Conservation (phyloP, 495 filamentous ascomycete genomes). For the Barbatosphaeria neglecta region DNA sequence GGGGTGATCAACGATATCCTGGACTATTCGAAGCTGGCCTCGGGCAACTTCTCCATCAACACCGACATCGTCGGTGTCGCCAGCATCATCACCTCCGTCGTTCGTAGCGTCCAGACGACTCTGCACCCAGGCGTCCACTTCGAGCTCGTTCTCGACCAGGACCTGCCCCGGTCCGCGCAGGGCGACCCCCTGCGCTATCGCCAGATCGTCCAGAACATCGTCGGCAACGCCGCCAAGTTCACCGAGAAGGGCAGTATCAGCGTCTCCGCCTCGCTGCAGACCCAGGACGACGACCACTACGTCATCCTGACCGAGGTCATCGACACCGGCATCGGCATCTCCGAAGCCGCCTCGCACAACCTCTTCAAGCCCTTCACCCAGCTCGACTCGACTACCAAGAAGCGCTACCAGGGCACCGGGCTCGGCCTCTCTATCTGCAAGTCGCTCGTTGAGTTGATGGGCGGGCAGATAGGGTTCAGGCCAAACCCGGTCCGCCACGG, state of each 20-base stretch:
- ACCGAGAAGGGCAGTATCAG: conserved; percentile 32
- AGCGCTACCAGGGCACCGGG: conserved; percentile 70
- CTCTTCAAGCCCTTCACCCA: conserved; percentile 79
- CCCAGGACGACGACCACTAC: conserved; percentile 29
- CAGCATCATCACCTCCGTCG: conserved; percentile 40
- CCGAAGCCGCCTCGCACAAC: conserved; percentile 43
- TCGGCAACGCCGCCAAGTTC: conserved; percentile 38
- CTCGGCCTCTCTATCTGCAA: conserved; percentile 69
- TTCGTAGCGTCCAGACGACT: conserved; percentile 31
- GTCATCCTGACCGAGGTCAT: conserved; percentile 48
- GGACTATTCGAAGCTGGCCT: conserved; percentile 38
- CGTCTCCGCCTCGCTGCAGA: conserved; percentile 17
- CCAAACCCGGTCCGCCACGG: conserved; percentile 41
- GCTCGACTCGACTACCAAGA: conserved; percentile 62
- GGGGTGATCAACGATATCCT: conserved; percentile 42
- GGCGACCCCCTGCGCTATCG: conserved; percentile 37
- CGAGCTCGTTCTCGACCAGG: conserved; percentile 23
- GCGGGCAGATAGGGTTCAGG: conserved; percentile 48
- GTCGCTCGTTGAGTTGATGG: conserved; percentile 61
- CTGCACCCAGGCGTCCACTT: conserved; percentile 21
- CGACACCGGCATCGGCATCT: conserved; percentile 70
- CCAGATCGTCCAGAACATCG: conserved; percentile 36
- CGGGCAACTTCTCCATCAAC: conserved; percentile 33
- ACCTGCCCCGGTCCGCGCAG: conserved; percentile 26
- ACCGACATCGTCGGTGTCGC: conserved; percentile 29